These are phyloP conservation scores for Syzygium oleosum DNA, from an alignment of 345 rosid species.

Conservation along the genomic window DNA sequence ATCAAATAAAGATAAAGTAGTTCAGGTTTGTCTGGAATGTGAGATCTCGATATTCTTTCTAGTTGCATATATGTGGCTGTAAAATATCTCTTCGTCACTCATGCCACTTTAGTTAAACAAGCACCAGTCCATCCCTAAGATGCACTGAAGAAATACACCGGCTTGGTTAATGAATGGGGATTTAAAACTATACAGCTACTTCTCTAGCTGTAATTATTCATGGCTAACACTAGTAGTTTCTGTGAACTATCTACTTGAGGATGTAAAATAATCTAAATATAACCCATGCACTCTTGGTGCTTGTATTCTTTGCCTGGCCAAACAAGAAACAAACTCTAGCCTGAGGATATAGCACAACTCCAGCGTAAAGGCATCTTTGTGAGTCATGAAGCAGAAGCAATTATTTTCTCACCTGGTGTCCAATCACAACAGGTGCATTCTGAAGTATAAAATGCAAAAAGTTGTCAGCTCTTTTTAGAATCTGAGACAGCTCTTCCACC, in stretches of 20 bases:
- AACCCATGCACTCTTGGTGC: neutral
- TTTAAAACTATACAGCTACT: neutral
- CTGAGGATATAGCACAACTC: neutral
- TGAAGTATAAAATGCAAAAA: conserved; percentile 91
- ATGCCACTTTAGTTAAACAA: neutral
- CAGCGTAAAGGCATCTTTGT: neutral
- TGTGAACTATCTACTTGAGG: neutral
- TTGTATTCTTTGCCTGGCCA: neutral
- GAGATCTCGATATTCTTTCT: neutral
- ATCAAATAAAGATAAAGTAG: neutral
- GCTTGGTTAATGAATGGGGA: neutral
- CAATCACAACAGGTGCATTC: conserved; percentile 88
- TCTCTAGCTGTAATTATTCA: neutral
- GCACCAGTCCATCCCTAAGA: neutral
- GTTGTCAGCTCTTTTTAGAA: conserved; percentile 82
- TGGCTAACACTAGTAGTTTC: neutral
- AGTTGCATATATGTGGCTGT: neutral
- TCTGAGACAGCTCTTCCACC: conserved; percentile 75
- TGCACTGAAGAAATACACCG: neutral
- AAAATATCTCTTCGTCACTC: neutral
- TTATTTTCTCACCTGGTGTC: conserved; percentile 62
- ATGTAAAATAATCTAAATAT: neutral
- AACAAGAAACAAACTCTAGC: neutral
- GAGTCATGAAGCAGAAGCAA: neutral
- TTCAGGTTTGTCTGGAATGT: neutral